phyloP scores from a whole-genome alignment of 2,329 filamentous ascomycete species.

The Xylariomycetidae sp. region DNA sequence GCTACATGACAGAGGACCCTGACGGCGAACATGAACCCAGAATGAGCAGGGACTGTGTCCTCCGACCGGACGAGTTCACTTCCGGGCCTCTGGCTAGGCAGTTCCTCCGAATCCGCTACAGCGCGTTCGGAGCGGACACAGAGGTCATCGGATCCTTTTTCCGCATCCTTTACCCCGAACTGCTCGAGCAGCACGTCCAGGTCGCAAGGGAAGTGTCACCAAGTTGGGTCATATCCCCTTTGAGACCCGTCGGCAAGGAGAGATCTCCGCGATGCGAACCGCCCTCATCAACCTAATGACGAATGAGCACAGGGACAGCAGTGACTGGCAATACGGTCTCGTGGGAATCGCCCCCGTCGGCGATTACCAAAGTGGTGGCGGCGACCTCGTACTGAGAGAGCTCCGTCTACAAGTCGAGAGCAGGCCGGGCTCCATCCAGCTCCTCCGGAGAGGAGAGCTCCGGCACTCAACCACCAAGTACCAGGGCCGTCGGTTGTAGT shows the following conservation, averaged over 20 bases:
- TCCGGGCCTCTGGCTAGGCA: not conserved
- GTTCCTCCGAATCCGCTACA: not conserved
- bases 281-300: slow-evolving; percentile 6
- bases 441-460: slow-evolving; percentile 5
- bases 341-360: slow-evolving; percentile 1
- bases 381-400: slow-evolving; percentile 1
- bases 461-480: slow-evolving; percentile 6
- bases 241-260: slow-evolving; percentile 2
- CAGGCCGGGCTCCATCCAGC: slow-evolving; percentile 3
- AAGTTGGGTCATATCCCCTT: slow-evolving; percentile 1
- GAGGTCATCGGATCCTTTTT: slow-evolving; percentile 5
- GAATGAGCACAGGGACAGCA: slow-evolving; percentile 2
- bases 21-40: not conserved
- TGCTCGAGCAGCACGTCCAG: not conserved
- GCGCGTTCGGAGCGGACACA: slow-evolving; percentile 1
- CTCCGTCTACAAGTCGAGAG: slow-evolving; percentile 2
- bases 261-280: slow-evolving; percentile 2
- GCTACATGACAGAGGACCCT: not conserved
- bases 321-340: slow-evolving; percentile 4
- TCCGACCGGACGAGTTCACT: not conserved
- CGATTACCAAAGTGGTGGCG: slow-evolving; percentile 1
- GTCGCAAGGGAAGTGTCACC: not conserved
- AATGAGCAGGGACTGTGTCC: not conserved
- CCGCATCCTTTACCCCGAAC: slow-evolving; percentile 2
- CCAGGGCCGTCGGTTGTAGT: slow-evolving; percentile 5